These are phyloP conservation scores for Coemansia erecta DNA, from an alignment of 192 early-diverging fungal genomes.

Conservation along the genomic window DNA sequence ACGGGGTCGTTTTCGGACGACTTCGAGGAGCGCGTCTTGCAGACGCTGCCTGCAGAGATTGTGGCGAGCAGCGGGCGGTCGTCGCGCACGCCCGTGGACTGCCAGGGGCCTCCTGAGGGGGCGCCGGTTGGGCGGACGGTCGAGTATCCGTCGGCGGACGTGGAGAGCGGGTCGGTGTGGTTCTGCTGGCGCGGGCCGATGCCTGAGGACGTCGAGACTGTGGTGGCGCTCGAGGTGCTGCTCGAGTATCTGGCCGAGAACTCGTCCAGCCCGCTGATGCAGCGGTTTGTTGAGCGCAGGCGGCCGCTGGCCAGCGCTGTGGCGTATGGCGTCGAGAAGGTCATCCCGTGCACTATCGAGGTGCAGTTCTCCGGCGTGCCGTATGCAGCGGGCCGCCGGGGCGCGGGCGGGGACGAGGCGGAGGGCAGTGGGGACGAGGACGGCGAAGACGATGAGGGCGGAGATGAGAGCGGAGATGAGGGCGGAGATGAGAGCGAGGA, in stretches of 20 bases:
- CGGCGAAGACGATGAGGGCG: constrained; percentile 16
- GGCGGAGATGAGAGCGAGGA: constrained; percentile 11
- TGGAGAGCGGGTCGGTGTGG: constrained; percentile 61
- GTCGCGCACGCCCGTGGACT: constrained; percentile 31
- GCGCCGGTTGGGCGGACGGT: constrained; percentile 5
- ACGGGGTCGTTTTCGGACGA: constrained; percentile 50
- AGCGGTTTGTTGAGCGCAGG: constrained; percentile 73
- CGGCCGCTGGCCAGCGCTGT: constrained; percentile 64
- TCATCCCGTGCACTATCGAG: constrained; percentile 56
- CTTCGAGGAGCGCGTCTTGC: constrained; percentile 41
- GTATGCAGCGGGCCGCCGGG: neutral
- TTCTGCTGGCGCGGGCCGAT: constrained; percentile 76
- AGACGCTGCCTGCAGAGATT: constrained; percentile 29
- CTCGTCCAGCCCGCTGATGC: constrained; percentile 67
- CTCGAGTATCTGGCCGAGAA: constrained; percentile 69
- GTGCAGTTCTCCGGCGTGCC: constrained; percentile 68
- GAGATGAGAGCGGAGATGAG: too few relatives aligned
- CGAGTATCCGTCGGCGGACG: constrained; percentile 62
- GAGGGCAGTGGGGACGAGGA: constrained; percentile 24
- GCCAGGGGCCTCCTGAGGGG: constrained; percentile 13
- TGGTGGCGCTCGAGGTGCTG: constrained; percentile 68
- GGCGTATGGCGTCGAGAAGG: constrained; percentile 56
- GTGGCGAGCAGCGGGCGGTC: constrained; percentile 21
- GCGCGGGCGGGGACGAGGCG: constrained; percentile 18
- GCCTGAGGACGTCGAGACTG: constrained; percentile 59